Base-by-base conservation (phyloP, 805 yeast genomes). In the Candida andamanensis region DNA sequence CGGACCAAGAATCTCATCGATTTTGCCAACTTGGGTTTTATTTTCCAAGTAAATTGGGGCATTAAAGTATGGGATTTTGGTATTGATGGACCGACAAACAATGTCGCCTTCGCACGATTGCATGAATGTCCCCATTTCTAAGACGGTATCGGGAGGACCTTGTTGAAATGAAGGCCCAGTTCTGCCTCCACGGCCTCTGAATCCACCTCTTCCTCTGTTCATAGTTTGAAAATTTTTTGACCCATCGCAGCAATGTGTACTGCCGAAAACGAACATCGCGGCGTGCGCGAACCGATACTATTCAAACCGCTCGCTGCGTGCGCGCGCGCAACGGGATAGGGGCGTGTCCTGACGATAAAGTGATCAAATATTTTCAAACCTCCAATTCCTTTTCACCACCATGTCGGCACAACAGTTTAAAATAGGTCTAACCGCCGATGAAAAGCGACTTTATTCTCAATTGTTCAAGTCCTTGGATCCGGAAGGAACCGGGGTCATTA, bases 1-100 rank as follows among this genome's bases (percentile, higher is more conserved):
- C 29, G 98, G 97, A 31, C 99, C 99, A 47, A 92, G 74, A 42
- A 92, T 92, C 71, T 92, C 99, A 59, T 92, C 99, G 37, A 92
- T 95, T 62, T 92, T 92, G 51, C 99, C 99, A 29, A 92, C 80
- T 56, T 83, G 92, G 16, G 95, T 82, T 64, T 92, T 92, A 73
- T 92, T 90, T 60, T 92, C 97, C 48, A 92, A 74, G 60, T 82
- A 92, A 50, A 92, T 89, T 57, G 98, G 98, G 17, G 99, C 99
- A 66, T 92, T 92, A 76, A 92, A 92, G 62, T 90, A 92, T 52
- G 99, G 98, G 47, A 92, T 72, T 69, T 90, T 90, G 36, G 86
- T 78, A 60, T 92, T 92, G 52, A 85, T 84, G 29, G 97, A 87
- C 54, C 89, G 85, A 69, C 97, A 92, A 36, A 92, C 95, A 55